Percentiles rank a stretch among this genome's conserved stretches.
These are phyloP conservation scores for Eucalyptus urophylla DNA, from an alignment of 345 rosid species.

Conservation along the genomic window DNA sequence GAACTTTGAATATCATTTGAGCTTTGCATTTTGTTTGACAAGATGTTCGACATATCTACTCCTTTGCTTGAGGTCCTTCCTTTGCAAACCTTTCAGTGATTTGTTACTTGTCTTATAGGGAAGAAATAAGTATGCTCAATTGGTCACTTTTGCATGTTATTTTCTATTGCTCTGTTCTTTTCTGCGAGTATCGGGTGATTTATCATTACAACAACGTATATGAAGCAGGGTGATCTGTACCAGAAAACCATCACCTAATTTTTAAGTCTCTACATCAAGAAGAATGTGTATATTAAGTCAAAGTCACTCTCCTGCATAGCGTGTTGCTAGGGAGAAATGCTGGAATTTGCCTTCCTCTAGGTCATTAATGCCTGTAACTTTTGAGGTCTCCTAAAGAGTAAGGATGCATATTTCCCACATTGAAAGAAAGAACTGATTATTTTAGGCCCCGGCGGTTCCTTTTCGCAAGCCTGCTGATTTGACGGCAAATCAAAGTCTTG, in stretches of 20 bases:
- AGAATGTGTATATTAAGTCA: not conserved
- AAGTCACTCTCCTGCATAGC: not conserved
- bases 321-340: not conserved
- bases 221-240: not conserved
- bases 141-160: not conserved
- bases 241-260: not conserved
- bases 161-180: not conserved
- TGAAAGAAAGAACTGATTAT: not conserved
- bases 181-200: not conserved
- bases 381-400: not conserved
- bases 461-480: not conserved
- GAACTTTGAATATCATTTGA: not conserved
- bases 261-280: not conserved
- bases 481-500: not conserved
- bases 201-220: not conserved
- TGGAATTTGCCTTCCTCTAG: not conserved
- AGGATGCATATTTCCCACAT: not conserved
- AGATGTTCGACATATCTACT: not conserved
- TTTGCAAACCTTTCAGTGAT: not conserved
- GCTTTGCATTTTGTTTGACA: not conserved
- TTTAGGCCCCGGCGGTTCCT: constrained; percentile 13
- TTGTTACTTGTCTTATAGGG: not conserved
- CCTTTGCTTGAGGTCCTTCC: not conserved
- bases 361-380: not conserved
- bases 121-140: not conserved